Base-by-base conservation (phyloP, 176 grass and related monocot species). In the Pharus latifolius region DNA sequence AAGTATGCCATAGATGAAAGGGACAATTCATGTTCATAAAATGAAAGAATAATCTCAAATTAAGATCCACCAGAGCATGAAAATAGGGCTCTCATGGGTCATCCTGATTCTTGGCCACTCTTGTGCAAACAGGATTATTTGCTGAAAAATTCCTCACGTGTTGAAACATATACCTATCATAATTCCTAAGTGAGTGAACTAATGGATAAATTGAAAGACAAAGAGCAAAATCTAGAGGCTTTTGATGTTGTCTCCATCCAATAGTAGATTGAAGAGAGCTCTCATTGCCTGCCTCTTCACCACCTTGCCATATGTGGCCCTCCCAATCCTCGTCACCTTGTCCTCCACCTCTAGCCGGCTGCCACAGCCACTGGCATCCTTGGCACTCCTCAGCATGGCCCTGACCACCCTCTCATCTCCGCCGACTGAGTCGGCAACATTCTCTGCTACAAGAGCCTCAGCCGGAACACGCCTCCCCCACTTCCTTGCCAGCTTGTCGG, bases 231-330 rank as follows among this genome's bases (percentile, higher is more conserved):
- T 16, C 69, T 85, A 80, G 25, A 85, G 37, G 69, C 11, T 41
- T 55, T 61, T 49, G 70, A 30, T 56, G 13, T 67, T 75, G 49
- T 38, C 41, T 16, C 2, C 24, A 10, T 62, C 64, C 49, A 91
- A 47, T 81, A 58, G 20, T 42, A 84, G 74, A 26, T 80, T 72
- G 74, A 88, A 85, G 26, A 98, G 77, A 78, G 74, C 40, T 57
- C 72, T 90, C 65, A 98, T 84, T 48, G 89, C 86, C 54, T 82
- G 73, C 63, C 78, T 93, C 53, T 90, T 98, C 78, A 88, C 83
- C n/a, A 92, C 75, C 74, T 88, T 98, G 28, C 94, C 94, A 72
- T 83, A 98, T 2, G 89, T 88, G 2, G 72, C 84, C 59, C 83
- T 90, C 41, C 80, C 94, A 67, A 98, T 70, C 74, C 62, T 90